These are phyloP conservation scores for Trypanosoma boissoni DNA, from an alignment of 208 protist species.

Conservation along the genomic window DNA sequence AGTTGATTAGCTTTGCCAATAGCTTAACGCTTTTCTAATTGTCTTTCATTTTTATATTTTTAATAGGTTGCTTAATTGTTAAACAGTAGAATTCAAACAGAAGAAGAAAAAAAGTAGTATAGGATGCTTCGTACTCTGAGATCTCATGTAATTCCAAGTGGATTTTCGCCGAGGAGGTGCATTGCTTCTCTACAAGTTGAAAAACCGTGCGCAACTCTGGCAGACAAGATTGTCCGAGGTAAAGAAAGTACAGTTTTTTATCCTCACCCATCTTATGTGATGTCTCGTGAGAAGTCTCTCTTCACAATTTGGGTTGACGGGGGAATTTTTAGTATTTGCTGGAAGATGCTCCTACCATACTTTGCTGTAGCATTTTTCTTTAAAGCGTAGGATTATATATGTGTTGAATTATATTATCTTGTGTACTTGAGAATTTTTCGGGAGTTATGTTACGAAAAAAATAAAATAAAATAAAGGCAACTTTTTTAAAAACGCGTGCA, in stretches of 20 bases:
- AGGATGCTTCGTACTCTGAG: conserved; percentile 24
- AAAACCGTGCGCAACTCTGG: conserved; percentile 75
- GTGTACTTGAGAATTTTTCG: no score
- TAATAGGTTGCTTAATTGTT: conserved; percentile 2
- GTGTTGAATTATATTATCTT: no score
- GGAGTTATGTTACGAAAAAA: neutral
- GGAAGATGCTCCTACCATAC: conserved; percentile 70
- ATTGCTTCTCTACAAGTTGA: conserved; percentile 70
- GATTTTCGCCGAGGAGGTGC: conserved; percentile 35
- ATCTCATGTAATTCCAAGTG: neutral
- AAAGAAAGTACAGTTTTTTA: conserved; percentile 60
- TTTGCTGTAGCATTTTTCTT: conserved; percentile 86
- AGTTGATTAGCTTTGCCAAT: neutral
- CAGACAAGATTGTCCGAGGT: conserved; percentile 85
- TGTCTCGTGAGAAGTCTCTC: conserved; percentile 89
- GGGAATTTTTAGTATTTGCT: conserved; percentile 68
- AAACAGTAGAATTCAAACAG: no score
- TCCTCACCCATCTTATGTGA: conserved; percentile 84
- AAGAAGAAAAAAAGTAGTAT: conserved; percentile 13
- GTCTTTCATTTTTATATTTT: conserved; percentile 1
- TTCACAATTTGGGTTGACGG: conserved; percentile 88
- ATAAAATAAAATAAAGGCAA: conserved; percentile 12
- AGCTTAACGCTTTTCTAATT: neutral
- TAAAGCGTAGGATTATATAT: conserved; percentile 84
- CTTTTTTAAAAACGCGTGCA: conserved; percentile 3